Evolutionary conservation across 352 stramenopile species (phyloP), one percentile per base, ranked within the genome.

Genomic region (Phytopythium sindhum): DNA sequence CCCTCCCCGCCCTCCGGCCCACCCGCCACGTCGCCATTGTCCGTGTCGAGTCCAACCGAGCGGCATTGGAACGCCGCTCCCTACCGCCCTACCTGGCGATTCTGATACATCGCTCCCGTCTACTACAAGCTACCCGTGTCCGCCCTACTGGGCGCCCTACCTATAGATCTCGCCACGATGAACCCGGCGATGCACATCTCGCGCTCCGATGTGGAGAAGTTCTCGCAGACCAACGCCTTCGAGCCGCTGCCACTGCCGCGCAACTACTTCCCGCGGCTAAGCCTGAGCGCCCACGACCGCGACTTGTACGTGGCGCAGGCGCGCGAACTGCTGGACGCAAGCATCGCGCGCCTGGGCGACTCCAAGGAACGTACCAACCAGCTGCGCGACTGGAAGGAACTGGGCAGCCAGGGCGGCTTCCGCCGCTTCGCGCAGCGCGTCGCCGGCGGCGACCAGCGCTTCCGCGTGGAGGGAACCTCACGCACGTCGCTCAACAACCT

Each of bases 181-280:
- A 51, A 51, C 39, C 55, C 53, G 21, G 39, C 39, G 35, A 60
- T 60, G 55, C 55, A 60, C 55, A 60, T 60, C 2, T 89, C 84
- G 2, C 57, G 80, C 15, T 33, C 72, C 23, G 75, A 91, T 24
- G 82, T 93, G 35, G 72, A 91, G 21, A 62, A 65, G 24, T 63
- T 95, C 42, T 54, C 90, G 24, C 35, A 58, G 31, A 70, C 83
- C 23, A 78, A 87, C 53, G 66, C 90, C 23, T 94, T 91, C 69
- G 83, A 94, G 55, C 60, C 82, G 23, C 68, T 91, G n/a, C 82
- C 82, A 57, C 77, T 91, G 33, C 72, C 69, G 26, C 61, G 70
- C 56, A 66, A 78, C 51, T 74, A 76, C 66, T 91, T 91, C 56
- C 60, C 67, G 12, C 73, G 71, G 3, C 53, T 86, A 10, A 66